Evolutionary conservation across 768 basidiomycete genomes (phyloP).

Genomic region (Rossbeevera mucosa): DNA sequence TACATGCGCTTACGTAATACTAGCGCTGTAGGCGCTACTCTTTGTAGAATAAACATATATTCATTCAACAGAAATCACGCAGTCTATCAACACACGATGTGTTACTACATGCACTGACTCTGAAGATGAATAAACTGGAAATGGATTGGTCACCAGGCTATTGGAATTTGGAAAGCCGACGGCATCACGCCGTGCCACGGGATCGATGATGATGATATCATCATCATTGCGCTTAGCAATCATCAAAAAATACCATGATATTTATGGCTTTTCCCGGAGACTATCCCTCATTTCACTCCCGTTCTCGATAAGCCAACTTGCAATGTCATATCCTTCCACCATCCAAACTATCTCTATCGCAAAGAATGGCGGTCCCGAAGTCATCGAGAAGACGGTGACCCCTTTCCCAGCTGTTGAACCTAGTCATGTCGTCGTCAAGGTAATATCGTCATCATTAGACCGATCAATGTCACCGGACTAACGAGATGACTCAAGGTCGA

Average conservation of each 20-base stretch:
- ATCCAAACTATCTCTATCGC: slow-evolving; percentile 71
- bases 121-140: too few relatives aligned
- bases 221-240: not conserved
- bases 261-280: slow-evolving; percentile 17
- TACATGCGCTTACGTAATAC: too few relatives aligned
- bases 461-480: not conserved
- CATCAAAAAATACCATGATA: not conserved
- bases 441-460: slow-evolving; percentile 1
- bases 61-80: too few relatives aligned
- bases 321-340: slow-evolving; percentile 55
- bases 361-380: slow-evolving; percentile 72
- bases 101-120: too few relatives aligned
- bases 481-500: slow-evolving; percentile 45
- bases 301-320: slow-evolving; percentile 22
- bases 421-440: slow-evolving; percentile 52
- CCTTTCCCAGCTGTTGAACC: slow-evolving; percentile 63
- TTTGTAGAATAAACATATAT: too few relatives aligned
- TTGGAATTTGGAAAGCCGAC: too few relatives aligned
- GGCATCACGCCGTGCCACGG: too few relatives aligned
- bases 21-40: too few relatives aligned
- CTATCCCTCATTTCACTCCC: slow-evolving; percentile 27
- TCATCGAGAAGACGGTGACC: slow-evolving; percentile 59
- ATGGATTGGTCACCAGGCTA: too few relatives aligned
- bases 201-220: too few relatives aligned
- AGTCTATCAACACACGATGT: too few relatives aligned